These are phyloP conservation scores for Eleusine coracana DNA, from an alignment of 176 grass and related monocot species.

Conservation along the genomic window DNA sequence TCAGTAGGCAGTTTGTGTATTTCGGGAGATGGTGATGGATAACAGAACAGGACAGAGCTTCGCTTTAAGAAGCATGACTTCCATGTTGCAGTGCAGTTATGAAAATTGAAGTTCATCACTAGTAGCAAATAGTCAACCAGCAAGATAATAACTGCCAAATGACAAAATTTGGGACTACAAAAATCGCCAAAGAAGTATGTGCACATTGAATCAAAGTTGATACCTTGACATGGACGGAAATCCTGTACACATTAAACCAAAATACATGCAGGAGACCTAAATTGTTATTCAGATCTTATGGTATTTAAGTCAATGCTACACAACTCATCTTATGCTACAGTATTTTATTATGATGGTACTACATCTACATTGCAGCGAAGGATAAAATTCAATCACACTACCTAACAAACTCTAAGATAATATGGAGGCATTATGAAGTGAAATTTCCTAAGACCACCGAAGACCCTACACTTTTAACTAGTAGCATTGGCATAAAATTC, in stretches of 20 bases:
- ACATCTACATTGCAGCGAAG: no score
- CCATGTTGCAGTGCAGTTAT: background rate
- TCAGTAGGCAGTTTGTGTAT: background rate
- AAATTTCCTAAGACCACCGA: no score
- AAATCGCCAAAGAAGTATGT: background rate
- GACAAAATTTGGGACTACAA: background rate
- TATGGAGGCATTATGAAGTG: no score
- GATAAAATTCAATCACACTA: no score
- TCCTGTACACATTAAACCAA: constrained; percentile 1
- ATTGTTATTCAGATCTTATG: constrained; percentile 5
- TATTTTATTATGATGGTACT: no score
- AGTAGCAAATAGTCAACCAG: background rate
- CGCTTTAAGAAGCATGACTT: background rate
- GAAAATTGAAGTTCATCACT: background rate
- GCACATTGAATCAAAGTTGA: background rate
- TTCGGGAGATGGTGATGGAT: no score
- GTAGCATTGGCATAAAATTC: background rate
- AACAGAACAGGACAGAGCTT: background rate
- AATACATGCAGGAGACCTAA: background rate
- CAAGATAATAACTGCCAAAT: background rate
- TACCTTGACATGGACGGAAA: background rate
- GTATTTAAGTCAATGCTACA: background rate
- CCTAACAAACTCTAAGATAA: no score
- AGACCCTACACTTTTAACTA: background rate
- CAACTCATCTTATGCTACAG: background rate